Evolutionary conservation across 306 rosid genomes (phyloP).

Genomic region (Gynostemma pentaphyllum): DNA sequence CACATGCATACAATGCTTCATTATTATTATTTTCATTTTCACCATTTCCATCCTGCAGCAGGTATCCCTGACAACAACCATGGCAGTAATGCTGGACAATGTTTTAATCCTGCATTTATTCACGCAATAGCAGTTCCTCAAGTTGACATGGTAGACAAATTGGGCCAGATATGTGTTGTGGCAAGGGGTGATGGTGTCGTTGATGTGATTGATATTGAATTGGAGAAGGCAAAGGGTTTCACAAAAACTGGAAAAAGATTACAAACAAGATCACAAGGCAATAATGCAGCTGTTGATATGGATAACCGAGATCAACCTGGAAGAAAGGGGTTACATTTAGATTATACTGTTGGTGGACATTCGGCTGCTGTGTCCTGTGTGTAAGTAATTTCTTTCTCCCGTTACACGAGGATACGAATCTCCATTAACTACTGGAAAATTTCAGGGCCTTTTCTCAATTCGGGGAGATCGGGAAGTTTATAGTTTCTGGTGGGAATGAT

Average conservation of each 20-base stretch:
- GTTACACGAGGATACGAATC: background rate
- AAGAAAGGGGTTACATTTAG: slow-evolving; percentile 54
- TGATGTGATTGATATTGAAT: slow-evolving; percentile 52
- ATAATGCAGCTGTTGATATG: slow-evolving; percentile 15
- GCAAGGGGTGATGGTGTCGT: slow-evolving; percentile 84
- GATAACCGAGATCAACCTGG: slow-evolving; percentile 24
- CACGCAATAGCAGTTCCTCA: slow-evolving; percentile 82
- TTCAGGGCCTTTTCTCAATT: slow-evolving; percentile 73
- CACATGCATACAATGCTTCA: background rate
- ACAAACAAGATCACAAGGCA: slow-evolving; percentile 39
- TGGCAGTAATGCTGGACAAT: slow-evolving; percentile 35
- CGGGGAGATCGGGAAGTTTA: slow-evolving; percentile 75
- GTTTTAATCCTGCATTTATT: slow-evolving; percentile 78
- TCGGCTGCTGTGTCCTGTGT: slow-evolving; percentile 69
- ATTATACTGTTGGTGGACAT: slow-evolving; percentile 71
- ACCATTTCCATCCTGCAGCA: slow-evolving; percentile 18
- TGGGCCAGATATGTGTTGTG: slow-evolving; percentile 57
- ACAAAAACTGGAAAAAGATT: slow-evolving; percentile 40
- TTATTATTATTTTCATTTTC: background rate
- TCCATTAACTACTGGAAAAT: slow-evolving; percentile 18
- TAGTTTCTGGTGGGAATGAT: slow-evolving; percentile 85
- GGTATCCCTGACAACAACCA: slow-evolving; percentile 36
- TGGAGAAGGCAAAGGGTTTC: slow-evolving; percentile 49
- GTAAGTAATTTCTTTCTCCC: slow-evolving; percentile 33
- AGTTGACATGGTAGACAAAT: slow-evolving; percentile 59